Evolutionary conservation across 768 basidiomycete genomes (phyloP), one percentile per base, ranked within the genome.

Genomic region (Terana coerulea): DNA sequence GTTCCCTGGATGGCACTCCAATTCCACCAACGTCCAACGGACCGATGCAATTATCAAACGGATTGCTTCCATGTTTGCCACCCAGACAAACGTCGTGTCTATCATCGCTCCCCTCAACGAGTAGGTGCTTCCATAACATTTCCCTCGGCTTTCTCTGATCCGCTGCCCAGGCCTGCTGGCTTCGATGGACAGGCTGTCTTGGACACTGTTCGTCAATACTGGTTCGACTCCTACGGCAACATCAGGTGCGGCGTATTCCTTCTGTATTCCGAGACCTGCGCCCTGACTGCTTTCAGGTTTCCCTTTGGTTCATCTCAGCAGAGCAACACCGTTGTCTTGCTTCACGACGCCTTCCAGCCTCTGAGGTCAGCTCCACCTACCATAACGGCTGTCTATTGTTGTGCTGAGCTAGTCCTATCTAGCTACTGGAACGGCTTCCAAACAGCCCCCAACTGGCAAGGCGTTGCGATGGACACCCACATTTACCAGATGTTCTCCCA

Each of bases 311-410:
- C 66, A 21, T 66, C 68, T n/a, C 67, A 72, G 54, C 61, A 71
- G 51, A 73, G 76, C 55, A 80, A 89, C 62, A 79, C 78, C 3
- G 65, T 90, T 11, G 77, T 83, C 11, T 68, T 90, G 58, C 74
- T 91, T 33, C 83, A 87, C 58, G 90, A 91, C 56, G 89, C 88
- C 2, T 92, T 91, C 73, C 86, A 89, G 63, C 71, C 81, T 42
- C 72, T 89, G 19, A 63, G 63, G 61, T 66, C 41, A 19, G 52
- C 30, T 42, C 26, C 39, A 36, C 25, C 21, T 43, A 5, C 30
- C 15, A 31, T 29, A 44, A 26, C 29, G 26, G 15, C n/a, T 12
- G 15, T 29, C 29, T 12, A 45, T 52, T 31, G 2, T 36, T n/a
- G 42, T 26, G 2, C 48, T 45, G 24, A 44, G n/a, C 7, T 34